Percentiles rank a stretch among this genome's conserved stretches.
Conservation (phyloP, 768 basidiomycete genomes). For the Antrodiella citrinella region DNA sequence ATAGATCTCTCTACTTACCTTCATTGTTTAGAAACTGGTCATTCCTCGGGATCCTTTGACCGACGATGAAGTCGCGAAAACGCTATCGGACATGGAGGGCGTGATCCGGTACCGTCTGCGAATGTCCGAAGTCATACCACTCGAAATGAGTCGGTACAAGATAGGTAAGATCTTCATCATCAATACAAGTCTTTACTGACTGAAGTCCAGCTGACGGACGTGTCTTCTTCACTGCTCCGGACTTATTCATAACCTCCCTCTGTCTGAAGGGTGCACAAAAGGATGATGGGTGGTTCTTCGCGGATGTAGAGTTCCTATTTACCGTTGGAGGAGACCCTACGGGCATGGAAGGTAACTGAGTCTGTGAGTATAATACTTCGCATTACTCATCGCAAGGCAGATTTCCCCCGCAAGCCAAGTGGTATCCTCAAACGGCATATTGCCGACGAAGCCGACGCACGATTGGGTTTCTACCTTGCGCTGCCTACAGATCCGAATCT, state of each 20-base stretch:
- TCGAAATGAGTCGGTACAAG: constrained; percentile 67
- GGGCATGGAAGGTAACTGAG: constrained; percentile 57
- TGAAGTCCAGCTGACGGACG: constrained; percentile 58
- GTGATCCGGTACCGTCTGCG: constrained; percentile 73
- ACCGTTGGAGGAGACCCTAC: constrained; percentile 67
- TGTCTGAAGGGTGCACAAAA: constrained; percentile 64
- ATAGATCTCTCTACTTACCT: background rate
- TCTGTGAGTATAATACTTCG: background rate
- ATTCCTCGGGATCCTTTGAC: constrained; percentile 59
- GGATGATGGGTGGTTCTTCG: constrained; percentile 82
- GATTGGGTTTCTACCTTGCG: constrained; percentile 57
- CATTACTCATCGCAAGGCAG: constrained; percentile 27
- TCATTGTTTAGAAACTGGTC: constrained; percentile 48
- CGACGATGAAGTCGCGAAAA: constrained; percentile 56
- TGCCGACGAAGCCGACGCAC: constrained; percentile 62
- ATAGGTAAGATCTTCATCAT: constrained; percentile 41
- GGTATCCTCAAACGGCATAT: constrained; percentile 60
- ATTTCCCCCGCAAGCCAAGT: constrained; percentile 64
- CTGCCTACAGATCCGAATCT: constrained; percentile 33
- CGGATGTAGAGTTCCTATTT: constrained; percentile 67
- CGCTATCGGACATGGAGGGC: constrained; percentile 65
- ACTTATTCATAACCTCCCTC: constrained; percentile 66
- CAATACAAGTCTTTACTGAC: constrained; percentile 14
- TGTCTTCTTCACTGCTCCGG: constrained; percentile 64
- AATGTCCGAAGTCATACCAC: constrained; percentile 71